Percentiles rank a stretch among this genome's conserved stretches.
These are phyloP conservation scores for Cercospora nicotianae DNA, from an alignment of 2,329 filamentous ascomycete genomes.

Conservation along the genomic window DNA sequence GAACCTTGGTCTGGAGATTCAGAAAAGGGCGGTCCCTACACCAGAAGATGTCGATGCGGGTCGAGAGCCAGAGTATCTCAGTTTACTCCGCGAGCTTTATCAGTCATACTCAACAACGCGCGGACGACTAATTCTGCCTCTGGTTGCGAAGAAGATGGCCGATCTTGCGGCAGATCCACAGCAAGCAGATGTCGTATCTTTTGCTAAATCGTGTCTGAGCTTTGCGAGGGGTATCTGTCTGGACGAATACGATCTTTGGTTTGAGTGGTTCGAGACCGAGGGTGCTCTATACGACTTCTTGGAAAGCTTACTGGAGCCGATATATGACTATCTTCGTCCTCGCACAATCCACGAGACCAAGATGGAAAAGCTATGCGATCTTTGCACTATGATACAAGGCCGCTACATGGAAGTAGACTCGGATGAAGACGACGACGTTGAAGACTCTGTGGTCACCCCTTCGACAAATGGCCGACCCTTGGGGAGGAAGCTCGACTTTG, in stretches of 20 bases:
- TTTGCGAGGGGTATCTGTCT: conserved; percentile 66
- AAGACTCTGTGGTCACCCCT: conserved; percentile 24
- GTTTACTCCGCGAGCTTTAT: conserved; percentile 64
- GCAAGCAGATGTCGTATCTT: conserved; percentile 63
- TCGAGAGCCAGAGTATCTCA: conserved; percentile 64
- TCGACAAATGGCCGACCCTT: conserved; percentile 22
- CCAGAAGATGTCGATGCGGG: conserved; percentile 49
- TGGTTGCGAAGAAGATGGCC: conserved; percentile 62
- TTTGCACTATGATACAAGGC: conserved; percentile 66
- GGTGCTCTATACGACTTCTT: conserved; percentile 65
- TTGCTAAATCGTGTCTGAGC: conserved; percentile 64
- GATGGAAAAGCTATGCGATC: conserved; percentile 65
- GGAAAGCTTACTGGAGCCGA: conserved; percentile 65
- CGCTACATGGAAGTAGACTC: conserved; percentile 60
- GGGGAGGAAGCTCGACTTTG: conserved; percentile 56
- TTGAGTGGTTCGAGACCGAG: conserved; percentile 65
- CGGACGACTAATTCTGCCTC: conserved; percentile 59
- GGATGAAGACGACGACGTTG: conserved; percentile 52
- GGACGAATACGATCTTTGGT: conserved; percentile 68
- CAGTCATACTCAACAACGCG: conserved; percentile 62
- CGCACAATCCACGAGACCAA: conserved; percentile 67
- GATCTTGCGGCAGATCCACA: conserved; percentile 60
- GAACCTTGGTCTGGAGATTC: conserved; percentile 65
- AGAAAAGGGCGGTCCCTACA: conserved; percentile 62
- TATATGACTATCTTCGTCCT: conserved; percentile 66